phyloP scores from a whole-genome alignment of 345 rosid genomes.

The Moricandia arvensis region DNA sequence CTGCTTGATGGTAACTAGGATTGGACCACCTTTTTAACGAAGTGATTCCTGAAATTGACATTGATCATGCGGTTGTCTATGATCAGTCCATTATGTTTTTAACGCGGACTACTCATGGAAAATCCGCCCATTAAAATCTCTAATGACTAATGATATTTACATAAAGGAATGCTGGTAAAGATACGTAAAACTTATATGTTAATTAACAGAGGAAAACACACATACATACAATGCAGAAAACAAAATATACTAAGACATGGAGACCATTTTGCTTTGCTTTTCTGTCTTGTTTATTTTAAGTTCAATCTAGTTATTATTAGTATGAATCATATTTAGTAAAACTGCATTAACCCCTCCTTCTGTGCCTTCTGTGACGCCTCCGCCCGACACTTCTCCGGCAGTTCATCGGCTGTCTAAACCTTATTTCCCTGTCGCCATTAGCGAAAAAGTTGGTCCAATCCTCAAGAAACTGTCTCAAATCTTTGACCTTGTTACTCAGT shows the following conservation, averaged over 20 bases:
- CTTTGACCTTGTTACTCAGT: not conserved
- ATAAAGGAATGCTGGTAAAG: not conserved
- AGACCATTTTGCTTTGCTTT: not conserved
- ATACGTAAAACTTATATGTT: not conserved
- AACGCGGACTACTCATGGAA: not conserved
- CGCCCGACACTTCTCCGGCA: slow-evolving; percentile 5
- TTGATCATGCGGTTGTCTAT: not conserved
- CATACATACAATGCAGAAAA: not conserved
- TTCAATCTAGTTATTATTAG: not conserved
- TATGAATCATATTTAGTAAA: no score
- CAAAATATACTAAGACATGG: not conserved
- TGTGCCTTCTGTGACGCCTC: not conserved
- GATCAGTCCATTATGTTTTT: not conserved
- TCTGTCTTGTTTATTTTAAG: not conserved
- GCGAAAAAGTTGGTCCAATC: slow-evolving; percentile 45
- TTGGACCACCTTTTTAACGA: no score
- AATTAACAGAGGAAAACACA: not conserved
- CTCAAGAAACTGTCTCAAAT: slow-evolving; percentile 44
- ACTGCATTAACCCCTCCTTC: slow-evolving; percentile 8
- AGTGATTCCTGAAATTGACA: not conserved
- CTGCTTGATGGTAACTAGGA: no score
- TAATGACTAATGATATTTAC: not conserved
- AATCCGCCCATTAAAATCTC: not conserved
- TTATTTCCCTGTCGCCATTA: not conserved
- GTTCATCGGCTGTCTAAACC: slow-evolving; percentile 17